These are phyloP conservation scores for Decorospora gaudefroyi DNA, from an alignment of 2,329 filamentous ascomycete genomes.

Conservation along the genomic window DNA sequence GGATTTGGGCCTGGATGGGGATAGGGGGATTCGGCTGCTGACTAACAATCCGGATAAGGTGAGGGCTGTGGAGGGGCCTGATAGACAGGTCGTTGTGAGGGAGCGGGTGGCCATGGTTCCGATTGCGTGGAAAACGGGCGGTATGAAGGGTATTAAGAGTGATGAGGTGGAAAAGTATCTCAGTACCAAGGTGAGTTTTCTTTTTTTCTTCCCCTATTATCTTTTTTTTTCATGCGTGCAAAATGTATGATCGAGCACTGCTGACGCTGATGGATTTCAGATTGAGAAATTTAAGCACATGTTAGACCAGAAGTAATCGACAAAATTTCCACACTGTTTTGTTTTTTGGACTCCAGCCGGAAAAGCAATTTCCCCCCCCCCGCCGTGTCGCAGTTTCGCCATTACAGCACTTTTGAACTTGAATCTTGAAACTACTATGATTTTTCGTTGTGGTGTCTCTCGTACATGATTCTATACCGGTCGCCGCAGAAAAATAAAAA, in stretches of 20 bases:
- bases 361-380: too few relatives aligned
- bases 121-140: conserved; percentile 82
- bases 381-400: too few relatives aligned
- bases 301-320: conserved; percentile 43
- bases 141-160: conserved; percentile 78
- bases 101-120: conserved; percentile 96
- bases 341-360: too few relatives aligned
- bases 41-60: conserved; percentile 99
- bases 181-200: conserved; percentile 85
- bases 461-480: too few relatives aligned
- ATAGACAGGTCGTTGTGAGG: conserved; percentile 81
- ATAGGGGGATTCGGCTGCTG: conserved; percentile 76
- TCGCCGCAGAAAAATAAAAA: too few relatives aligned
- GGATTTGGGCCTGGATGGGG: conserved; percentile 73
- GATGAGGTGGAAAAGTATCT: conserved; percentile 92
- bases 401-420: too few relatives aligned
- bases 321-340: too few relatives aligned
- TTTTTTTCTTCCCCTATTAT: too few relatives aligned
- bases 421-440: too few relatives aligned
- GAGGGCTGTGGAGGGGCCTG: conserved; percentile 87
- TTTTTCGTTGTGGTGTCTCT: too few relatives aligned
- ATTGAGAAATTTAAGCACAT: conserved; percentile 61
- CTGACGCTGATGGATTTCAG: conserved; percentile 38
- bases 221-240: conserved; percentile 9
- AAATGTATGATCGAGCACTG: not conserved